These are phyloP conservation scores for Stachybotrys chlorohalonatus DNA, from an alignment of 2,329 filamentous ascomycete genomes.

Conservation along the genomic window DNA sequence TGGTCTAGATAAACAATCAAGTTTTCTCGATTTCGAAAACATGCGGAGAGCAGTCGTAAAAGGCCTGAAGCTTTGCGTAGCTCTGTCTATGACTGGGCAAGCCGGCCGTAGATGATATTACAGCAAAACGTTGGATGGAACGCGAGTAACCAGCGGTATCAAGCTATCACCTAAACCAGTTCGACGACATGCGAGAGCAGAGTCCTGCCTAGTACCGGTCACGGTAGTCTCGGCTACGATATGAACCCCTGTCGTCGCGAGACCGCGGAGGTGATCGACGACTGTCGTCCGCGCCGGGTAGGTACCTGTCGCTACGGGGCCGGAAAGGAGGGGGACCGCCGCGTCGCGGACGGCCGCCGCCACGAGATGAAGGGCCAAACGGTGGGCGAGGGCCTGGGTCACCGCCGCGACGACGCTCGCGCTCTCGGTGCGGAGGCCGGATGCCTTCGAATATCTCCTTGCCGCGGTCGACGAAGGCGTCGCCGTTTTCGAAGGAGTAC, in stretches of 20 bases:
- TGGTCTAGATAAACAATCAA: too few species aligned
- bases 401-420: slow-evolving; percentile 24
- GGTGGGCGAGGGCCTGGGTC: slow-evolving; percentile 8
- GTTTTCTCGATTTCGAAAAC: too few species aligned
- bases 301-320: slow-evolving; percentile 22
- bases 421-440: slow-evolving; percentile 46
- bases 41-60: too few species aligned
- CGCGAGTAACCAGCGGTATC: neutral
- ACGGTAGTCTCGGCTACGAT: slow-evolving; percentile 2
- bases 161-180: neutral
- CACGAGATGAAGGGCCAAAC: slow-evolving; percentile 9
- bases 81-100: too few species aligned
- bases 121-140: too few species aligned
- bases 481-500: slow-evolving; percentile 63
- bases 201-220: slow-evolving; percentile 5
- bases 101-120: too few species aligned
- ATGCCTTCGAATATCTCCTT: slow-evolving; percentile 61
- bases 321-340: slow-evolving; percentile 12
- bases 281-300: slow-evolving; percentile 13
- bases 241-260: slow-evolving; percentile 8
- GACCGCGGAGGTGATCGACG: slow-evolving; percentile 5
- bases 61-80: too few species aligned
- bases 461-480: slow-evolving; percentile 61
- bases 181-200: neutral
- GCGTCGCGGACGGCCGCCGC: slow-evolving; percentile 18